These are phyloP conservation scores for Leishmania tarentolae DNA, from an alignment of 208 protist species.

Conservation along the genomic window DNA sequence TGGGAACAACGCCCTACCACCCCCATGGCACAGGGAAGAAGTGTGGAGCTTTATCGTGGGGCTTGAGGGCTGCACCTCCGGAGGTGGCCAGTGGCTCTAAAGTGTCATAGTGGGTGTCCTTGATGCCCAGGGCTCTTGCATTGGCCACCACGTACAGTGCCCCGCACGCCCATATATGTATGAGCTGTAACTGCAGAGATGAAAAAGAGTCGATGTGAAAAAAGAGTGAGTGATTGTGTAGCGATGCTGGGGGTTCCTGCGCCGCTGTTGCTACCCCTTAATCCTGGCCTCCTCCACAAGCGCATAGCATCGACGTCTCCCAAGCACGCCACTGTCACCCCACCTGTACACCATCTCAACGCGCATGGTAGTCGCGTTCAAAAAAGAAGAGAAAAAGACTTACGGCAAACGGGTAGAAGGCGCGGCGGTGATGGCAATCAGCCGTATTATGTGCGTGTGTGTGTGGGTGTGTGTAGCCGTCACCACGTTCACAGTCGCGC, in stretches of 20 bases:
- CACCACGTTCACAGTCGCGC: not conserved
- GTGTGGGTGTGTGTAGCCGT: not conserved
- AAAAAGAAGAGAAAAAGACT: not conserved
- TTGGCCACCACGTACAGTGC: slow-evolving; percentile 35
- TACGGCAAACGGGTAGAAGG: not conserved
- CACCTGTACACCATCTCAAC: slow-evolving; percentile 17
- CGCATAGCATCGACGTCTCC: not conserved
- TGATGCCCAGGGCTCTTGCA: slow-evolving; percentile 31
- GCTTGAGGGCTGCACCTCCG: slow-evolving; percentile 26
- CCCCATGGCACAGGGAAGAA: slow-evolving; percentile 26
- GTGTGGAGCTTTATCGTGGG: not conserved
- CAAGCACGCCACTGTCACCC: not conserved
- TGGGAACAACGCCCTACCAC: slow-evolving; percentile 15
- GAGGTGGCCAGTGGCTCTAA: slow-evolving; percentile 26
- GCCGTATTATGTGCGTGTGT: not conserved
- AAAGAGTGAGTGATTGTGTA: not conserved
- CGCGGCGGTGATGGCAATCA: not conserved
- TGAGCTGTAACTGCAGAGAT: slow-evolving; percentile 11
- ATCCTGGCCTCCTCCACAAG: slow-evolving; percentile 1
- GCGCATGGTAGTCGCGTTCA: not conserved
- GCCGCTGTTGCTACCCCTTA: slow-evolving; percentile 9
- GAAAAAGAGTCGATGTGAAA: slow-evolving; percentile 1
- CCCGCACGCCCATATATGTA: not conserved
- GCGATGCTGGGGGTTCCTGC: slow-evolving; percentile 1
- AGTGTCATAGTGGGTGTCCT: not conserved